Percentiles rank a stretch among this genome's conserved stretches.
phyloP scores from a whole-genome alignment of 192 early-diverging fungal genomes.

The Mortierella alpina region DNA sequence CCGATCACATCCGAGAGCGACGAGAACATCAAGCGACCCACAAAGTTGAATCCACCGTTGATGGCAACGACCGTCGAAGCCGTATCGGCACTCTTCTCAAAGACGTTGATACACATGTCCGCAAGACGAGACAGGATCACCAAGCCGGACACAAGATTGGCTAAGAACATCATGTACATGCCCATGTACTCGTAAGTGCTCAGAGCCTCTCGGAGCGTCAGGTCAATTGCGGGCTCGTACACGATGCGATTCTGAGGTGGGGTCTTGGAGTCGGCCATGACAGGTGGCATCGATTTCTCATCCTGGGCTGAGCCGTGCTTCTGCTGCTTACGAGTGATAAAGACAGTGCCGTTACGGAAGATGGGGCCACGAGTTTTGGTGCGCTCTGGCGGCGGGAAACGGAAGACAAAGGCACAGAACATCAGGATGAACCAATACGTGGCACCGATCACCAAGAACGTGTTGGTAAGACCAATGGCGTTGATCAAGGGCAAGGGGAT shows the following conservation, averaged over 20 bases:
- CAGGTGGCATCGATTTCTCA: conserved; percentile 49
- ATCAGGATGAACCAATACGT: conserved; percentile 72
- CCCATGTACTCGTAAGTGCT: conserved; percentile 70
- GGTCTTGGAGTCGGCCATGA: conserved; percentile 62
- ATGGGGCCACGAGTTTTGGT: conserved; percentile 65
- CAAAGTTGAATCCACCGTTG: conserved; percentile 71
- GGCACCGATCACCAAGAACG: conserved; percentile 75
- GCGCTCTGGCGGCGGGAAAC: conserved; percentile 74
- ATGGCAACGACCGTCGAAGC: conserved; percentile 68
- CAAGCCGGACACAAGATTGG: conserved; percentile 70
- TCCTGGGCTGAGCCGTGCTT: conserved; percentile 45
- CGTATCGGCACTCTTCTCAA: conserved; percentile 60
- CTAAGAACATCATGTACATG: conserved; percentile 69
- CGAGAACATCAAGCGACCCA: conserved; percentile 65
- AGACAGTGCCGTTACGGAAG: conserved; percentile 46
- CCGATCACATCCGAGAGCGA: conserved; percentile 67
- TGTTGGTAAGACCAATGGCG: conserved; percentile 59
- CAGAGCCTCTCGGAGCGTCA: conserved; percentile 66
- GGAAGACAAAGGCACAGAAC: conserved; percentile 63
- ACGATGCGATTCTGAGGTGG: conserved; percentile 60
- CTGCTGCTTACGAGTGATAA: conserved; percentile 48
- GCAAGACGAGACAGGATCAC: conserved; percentile 71
- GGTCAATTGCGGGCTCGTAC: conserved; percentile 54
- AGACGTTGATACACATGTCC: conserved; percentile 63
- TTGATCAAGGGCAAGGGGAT: conserved; percentile 72